These are phyloP conservation scores for Acanthamoeba sp. DNA, from an alignment of 208 protist species.

Conservation along the genomic window DNA sequence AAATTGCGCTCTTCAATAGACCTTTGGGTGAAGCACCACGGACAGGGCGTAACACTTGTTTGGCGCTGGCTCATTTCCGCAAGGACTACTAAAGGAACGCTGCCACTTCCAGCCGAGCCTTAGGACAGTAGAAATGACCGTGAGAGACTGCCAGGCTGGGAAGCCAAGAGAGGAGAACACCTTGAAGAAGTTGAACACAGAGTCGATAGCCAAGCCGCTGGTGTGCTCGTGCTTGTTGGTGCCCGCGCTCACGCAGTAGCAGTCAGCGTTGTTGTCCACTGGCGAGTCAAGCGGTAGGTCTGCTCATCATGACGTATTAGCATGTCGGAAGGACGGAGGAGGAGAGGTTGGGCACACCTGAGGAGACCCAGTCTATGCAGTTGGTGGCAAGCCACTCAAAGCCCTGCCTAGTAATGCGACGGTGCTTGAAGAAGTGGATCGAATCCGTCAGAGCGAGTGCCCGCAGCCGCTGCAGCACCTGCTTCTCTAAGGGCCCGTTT, in stretches of 20 bases:
- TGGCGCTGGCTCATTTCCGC: too few relatives aligned
- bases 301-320: too few relatives aligned
- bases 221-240: constrained; percentile 46
- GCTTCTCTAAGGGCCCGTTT: neutral
- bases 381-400: constrained; percentile 10
- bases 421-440: constrained; percentile 19
- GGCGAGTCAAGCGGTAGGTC: constrained; percentile 1
- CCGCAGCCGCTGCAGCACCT: neutral
- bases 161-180: neutral
- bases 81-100: neutral
- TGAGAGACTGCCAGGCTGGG: too few relatives aligned
- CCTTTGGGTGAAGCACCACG: too few relatives aligned
- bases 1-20: too few relatives aligned
- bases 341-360: neutral
- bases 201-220: neutral
- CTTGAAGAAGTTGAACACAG: neutral
- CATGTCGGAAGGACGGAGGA: too few relatives aligned
- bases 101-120: neutral
- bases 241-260: constrained; percentile 34
- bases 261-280: constrained; percentile 7
- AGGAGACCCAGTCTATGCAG: neutral
- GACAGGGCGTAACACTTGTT: too few relatives aligned
- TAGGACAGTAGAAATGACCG: too few relatives aligned
- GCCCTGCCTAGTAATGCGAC: neutral
- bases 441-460: constrained; percentile 17